Evolutionary conservation across 495 filamentous ascomycete species (phyloP).

Genomic region (Pyrenopolyporus hunteri): DNA sequence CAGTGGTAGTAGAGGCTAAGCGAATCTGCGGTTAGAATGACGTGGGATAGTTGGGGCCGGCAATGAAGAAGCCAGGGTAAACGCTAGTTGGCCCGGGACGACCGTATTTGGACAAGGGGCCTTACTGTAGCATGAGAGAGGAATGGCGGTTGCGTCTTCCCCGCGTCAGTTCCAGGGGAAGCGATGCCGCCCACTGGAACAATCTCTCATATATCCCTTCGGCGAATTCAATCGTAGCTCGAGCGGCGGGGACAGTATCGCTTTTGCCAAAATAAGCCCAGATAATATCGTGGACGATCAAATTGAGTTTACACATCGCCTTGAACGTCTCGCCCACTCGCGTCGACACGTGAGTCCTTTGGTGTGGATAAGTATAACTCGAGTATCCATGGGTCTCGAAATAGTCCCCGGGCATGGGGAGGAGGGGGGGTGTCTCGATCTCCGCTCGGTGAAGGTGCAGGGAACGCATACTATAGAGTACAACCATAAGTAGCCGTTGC

Average conservation of each 20-base stretch:
- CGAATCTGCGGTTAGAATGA: constrained; percentile 9
- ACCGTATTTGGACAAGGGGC: not conserved
- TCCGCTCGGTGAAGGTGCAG: constrained; percentile 31
- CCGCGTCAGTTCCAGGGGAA: constrained; percentile 26
- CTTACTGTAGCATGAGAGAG: constrained; percentile 36
- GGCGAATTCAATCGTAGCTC: constrained; percentile 31
- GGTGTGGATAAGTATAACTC: not conserved
- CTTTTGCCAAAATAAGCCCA: constrained; percentile 33
- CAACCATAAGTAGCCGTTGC: constrained; percentile 3
- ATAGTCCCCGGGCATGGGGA: constrained; percentile 32
- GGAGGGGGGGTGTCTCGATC: constrained; percentile 32
- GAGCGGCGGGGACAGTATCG: constrained; percentile 20
- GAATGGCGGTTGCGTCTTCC: constrained; percentile 32
- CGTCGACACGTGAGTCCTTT: not conserved
- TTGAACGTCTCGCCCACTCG: constrained; percentile 19
- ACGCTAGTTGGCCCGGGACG: not conserved
- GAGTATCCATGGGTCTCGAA: constrained; percentile 10
- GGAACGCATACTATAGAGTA: constrained; percentile 26
- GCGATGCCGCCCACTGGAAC: constrained; percentile 28
- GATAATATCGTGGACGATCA: constrained; percentile 31
- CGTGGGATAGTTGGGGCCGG: not conserved
- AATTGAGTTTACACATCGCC: constrained; percentile 26
- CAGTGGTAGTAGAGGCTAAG: constrained; percentile 39
- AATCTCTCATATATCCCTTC: constrained; percentile 25
- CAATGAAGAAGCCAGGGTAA: not conserved